Base-by-base conservation (phyloP, 1,139 yeast genomes). In the Maudiozyma humilis region DNA sequence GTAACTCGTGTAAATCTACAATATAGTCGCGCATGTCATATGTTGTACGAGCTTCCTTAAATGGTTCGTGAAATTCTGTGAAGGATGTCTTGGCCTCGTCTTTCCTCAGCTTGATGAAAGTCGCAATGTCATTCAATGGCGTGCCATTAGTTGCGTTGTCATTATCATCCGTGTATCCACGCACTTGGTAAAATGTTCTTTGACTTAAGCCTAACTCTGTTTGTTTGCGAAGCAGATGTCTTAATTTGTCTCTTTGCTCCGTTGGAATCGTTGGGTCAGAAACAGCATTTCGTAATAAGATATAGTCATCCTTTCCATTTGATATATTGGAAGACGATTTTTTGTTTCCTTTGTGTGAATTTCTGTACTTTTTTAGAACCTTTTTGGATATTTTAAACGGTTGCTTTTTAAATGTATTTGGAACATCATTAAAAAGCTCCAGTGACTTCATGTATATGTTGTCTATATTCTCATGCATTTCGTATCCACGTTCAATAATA, bases 361-460 rank as follows among this genome's bases (percentile, higher is more conserved):
- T 45, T 27, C 38, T 41, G 36, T 55, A 59, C 31, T 51, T 52
- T 23, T 50, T 53, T 37, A 59, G 32, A 12, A 45, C 44, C 16
- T 50, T 38, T 38, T 54, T 54, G 2, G 62, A 55, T 19, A 60
- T 31, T 38, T 54, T 59, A 32, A 56, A 60, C 10, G 47, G 51
- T 7, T 40, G 33, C 38, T 51, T 53, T 10, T 52, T 46, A 36
- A 53, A 49, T 12, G 44, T 47, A 10, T 44, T 44, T 2, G 64
- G 64, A 7, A 60, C 51, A 43, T 59, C 64, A 40, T 59, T 52
- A 40, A 44, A 61, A 18, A 61, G 47, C 40, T 57, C 59, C 16
- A 59, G 41, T 1, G 60, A 55, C 51, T 60, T 60, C 56, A 59
- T 49, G 42, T 59, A 60, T 5, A 59, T 51, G 17, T 55, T 54